Conservation (phyloP, 1,139 yeast genomes). For the Barnettozyma hawaiiensis region DNA sequence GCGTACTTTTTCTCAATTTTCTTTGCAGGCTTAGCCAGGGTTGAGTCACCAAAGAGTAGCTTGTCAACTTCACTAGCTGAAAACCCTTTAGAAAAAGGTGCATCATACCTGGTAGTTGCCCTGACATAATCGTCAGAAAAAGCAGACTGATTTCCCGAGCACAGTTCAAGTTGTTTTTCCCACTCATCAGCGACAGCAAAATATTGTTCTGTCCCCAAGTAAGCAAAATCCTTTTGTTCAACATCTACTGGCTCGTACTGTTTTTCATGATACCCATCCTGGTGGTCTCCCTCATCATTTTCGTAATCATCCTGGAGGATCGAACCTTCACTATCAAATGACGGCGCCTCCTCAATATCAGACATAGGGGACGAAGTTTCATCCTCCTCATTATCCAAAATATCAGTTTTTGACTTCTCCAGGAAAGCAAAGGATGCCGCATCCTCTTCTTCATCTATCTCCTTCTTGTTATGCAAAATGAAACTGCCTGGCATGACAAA, state of each 20-base stretch:
- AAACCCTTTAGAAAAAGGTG: constrained; percentile 20
- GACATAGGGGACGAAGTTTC: constrained; percentile 9
- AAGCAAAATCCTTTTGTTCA: constrained; percentile 38
- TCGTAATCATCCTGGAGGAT: constrained; percentile 21
- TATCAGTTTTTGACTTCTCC: constrained; percentile 7
- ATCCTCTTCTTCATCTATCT: neutral
- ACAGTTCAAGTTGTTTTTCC: constrained; percentile 55
- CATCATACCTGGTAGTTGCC: constrained; percentile 22
- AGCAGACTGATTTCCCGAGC: constrained; percentile 50
- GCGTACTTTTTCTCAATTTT: constrained; percentile 27
- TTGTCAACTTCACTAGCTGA: constrained; percentile 35
- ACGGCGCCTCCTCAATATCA: constrained; percentile 26
- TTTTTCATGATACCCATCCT: constrained; percentile 43
- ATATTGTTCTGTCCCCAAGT: constrained; percentile 34
- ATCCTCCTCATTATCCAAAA: constrained; percentile 13
- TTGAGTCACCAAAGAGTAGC: constrained; percentile 48
- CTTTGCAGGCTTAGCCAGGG: constrained; percentile 24
- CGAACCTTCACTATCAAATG: constrained; percentile 19
- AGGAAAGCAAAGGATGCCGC: neutral
- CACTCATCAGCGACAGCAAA: constrained; percentile 54
- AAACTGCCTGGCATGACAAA: constrained; percentile 26
- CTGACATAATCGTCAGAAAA: constrained; percentile 31
- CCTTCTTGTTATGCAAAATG: constrained; percentile 11
- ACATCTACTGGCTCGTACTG: constrained; percentile 59
- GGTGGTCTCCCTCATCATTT: constrained; percentile 32